Base-by-base conservation (phyloP, 176 grass and related monocot species). In the Cymbopogon citratus region DNA sequence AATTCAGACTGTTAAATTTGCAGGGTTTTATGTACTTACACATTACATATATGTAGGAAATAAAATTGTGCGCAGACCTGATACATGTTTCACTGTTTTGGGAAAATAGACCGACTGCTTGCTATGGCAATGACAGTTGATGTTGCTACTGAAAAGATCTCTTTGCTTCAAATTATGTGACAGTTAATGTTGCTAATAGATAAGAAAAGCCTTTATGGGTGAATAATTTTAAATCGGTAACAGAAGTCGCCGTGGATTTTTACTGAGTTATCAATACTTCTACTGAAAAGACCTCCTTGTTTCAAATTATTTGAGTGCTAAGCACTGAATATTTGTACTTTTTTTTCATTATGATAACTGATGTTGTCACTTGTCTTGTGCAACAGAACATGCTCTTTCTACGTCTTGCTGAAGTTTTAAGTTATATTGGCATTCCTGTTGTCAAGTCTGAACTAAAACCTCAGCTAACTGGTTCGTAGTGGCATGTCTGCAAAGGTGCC, bases 401-500 rank as follows among this genome's bases (percentile, higher is more conserved):
- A 72, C 23, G 7, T 7, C 23, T 27, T 18, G 2, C n/a, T 46
- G 27, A 46, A 27, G 15, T 69, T 74, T 49, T 35, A 54, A 18
- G 27, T 13, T 79, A 59, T n/a, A 67, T 5, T 15, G 12, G 18
- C 52, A 23, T 69, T 36, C 34, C 59, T 84, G 9, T 68, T 48
- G 38, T 79, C 31, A 7, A 61, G 5, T 75, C 79, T 60, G 49
- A 36, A 33, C 52, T 44, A 45, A 49, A 19, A 18, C 38, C 60
- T 11, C 61, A 80, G n/a, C 28, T 69, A 80, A 46, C 40, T 84
- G 36, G 61, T 39, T 46, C 31, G 16, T 38, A 39, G 33, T 76
- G 73, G 15, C 82, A 89, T 89, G 87, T 76, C 87, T 75, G 33
- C 51, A 25, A 89, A 85, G 62, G 31, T 76, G 25, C 44, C 70